Evolutionary conservation across 2,329 filamentous ascomycete species (phyloP), one percentile per base, ranked within the genome.

Genomic region (Aschersonia sp.): DNA sequence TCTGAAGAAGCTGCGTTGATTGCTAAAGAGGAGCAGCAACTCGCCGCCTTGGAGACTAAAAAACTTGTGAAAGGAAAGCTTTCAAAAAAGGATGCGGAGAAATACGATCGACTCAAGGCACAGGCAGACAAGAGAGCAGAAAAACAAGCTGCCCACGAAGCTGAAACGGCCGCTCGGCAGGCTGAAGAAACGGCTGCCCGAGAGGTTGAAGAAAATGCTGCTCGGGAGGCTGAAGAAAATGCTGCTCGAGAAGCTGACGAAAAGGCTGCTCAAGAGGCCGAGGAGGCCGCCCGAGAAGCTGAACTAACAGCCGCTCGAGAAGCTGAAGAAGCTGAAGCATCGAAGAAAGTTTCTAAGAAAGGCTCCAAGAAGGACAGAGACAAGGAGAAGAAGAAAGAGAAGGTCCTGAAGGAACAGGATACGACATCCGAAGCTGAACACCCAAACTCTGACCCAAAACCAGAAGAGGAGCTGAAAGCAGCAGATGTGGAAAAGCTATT

Each of bases 1-100:
- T 53, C 22, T 22, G 22, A 22, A 22, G 22, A 22, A 22, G 22
- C 22, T 22, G 22, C 22, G 2, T 22, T 4, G 22, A 22, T 22
- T 22, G 22, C 22, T 4, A 22, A 22, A 22, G 22, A 22, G 22
- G 22, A 22, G 22, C 2, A 22, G 22, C 22, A 22, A 22, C 22
- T 22, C 22, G 22, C 22, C 22, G 22, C 22, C 22, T 22, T 22
- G 22, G 22, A 22, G 22, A 22, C 22, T 22, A 22, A 22, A 12
- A 37, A 37, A 12, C 35, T 37, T 8, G 35, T 12, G 35, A 77
- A 71, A 56, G 60, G 62, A 47, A 73, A 63, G 50, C 54, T 71
- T 10, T 58, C 55, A 2, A 73, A 67, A 51, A 71, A 64, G 48
- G 70, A 71, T 32, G 60, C 71, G 45, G 68, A 73, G 49, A 71